Conservation (phyloP, 495 filamentous ascomycete species). For the Talaromyces thailandensis region DNA sequence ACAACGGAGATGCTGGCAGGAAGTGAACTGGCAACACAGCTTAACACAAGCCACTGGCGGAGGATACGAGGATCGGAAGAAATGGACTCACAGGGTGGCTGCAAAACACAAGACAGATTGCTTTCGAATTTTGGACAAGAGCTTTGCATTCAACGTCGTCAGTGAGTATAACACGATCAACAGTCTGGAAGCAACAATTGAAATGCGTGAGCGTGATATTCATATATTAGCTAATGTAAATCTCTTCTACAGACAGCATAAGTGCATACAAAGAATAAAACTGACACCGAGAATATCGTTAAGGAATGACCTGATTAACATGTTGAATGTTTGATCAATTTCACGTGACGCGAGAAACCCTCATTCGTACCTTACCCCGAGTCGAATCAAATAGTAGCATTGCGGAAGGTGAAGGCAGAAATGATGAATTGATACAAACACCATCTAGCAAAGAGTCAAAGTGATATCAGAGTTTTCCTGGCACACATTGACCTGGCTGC, state of each 20-base stretch:
- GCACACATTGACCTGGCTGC: constrained; percentile 44
- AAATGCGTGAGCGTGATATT: neutral
- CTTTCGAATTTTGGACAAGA: too few species aligned
- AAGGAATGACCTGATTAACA: neutral
- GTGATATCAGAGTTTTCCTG: constrained; percentile 20
- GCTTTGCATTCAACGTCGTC: neutral
- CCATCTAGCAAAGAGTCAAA: constrained; percentile 19
- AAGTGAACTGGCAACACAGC: too few species aligned
- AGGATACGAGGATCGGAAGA: neutral
- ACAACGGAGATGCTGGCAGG: too few species aligned
- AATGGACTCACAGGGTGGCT: neutral
- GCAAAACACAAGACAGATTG: too few species aligned
- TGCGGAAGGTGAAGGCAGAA: neutral
- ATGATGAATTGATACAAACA: neutral
- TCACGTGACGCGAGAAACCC: neutral
- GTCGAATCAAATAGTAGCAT: neutral
- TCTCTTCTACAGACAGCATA: neutral
- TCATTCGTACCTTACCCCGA: neutral
- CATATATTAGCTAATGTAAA: neutral
- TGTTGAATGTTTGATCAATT: neutral
- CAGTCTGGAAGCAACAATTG: neutral
- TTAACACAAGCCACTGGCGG: too few species aligned
- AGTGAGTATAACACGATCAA: neutral
- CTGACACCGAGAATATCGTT: neutral
- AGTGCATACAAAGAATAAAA: neutral